Conservation (phyloP, 352 stramenopile genomes). For the Globisporangium emineosum region DNA sequence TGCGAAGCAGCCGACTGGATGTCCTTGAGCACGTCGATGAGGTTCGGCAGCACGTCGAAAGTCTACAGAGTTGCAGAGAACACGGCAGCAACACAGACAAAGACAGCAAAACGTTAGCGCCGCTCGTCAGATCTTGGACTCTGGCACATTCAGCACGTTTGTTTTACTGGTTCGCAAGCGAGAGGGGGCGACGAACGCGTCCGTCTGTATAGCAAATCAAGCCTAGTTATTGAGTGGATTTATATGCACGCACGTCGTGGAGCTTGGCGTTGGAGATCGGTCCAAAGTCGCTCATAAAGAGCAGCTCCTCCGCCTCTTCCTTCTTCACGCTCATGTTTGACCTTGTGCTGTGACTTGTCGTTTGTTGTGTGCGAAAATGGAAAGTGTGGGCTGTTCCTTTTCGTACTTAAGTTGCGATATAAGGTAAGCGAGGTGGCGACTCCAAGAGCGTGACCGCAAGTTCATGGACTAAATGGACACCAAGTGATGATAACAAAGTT, state of each 20-base stretch:
- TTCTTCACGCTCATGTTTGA: constrained; percentile 31
- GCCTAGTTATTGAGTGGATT: too few species aligned
- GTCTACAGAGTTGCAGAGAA: constrained; percentile 25
- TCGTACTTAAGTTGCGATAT: not conserved
- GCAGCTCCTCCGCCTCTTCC: constrained; percentile 28
- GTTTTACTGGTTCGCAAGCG: too few species aligned
- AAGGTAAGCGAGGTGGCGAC: not conserved
- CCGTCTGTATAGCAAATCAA: too few species aligned
- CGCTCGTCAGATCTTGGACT: not conserved
- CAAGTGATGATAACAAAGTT: not conserved
- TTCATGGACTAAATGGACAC: not conserved
- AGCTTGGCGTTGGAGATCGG: constrained; percentile 67
- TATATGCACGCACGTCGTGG: constrained; percentile 48
- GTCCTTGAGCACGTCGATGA: constrained; percentile 86
- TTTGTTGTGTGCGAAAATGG: constrained; percentile 1
- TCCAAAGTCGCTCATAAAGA: constrained; percentile 34
- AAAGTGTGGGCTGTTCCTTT: constrained; percentile 5
- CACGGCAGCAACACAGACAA: not conserved
- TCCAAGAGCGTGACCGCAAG: not conserved
- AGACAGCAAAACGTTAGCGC: not conserved
- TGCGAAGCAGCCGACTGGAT: constrained; percentile 67
- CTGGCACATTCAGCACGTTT: not conserved
- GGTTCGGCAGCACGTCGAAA: constrained; percentile 76
- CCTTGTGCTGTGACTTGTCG: constrained; percentile 3
- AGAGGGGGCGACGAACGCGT: too few species aligned